Base-by-base conservation (phyloP, 1,139 yeast species). In the Taphrina deformans region DNA sequence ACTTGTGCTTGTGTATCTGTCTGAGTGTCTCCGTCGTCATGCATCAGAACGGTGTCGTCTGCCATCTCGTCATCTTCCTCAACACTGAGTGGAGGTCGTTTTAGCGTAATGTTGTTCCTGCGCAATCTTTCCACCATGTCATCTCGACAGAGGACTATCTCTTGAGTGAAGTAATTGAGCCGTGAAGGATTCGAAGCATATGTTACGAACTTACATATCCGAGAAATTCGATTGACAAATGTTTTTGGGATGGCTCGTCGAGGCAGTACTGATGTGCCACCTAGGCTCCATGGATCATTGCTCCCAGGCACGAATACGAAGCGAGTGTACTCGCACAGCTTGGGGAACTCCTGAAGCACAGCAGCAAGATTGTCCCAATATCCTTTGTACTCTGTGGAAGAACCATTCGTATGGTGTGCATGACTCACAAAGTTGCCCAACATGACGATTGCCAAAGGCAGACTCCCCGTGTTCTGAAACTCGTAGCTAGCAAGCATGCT, bases 241-340 rank as follows among this genome's bases (percentile, higher is more conserved):
- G 87, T 76, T 27, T 79, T 78, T 0, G 98, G 96, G 2, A 93
- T 80, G 0, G 85, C 80, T 38, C 80, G 78, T 71, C 87, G 87
- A 0, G 99, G 99, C 33, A 82, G 73, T 50, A 87, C 79, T 24
- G 84, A 79, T 0, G 90, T 81, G 1, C 95, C 95, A 51, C 87
- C 79, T 0, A 89, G 82, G 55, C 86, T 86, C 98, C 98, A 93
- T 0, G 97, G 97, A 74, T 93, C 99, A 70, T 89, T 88, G 52
- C 85, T 84, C 0, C 99, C 98, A 0, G 98, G 97, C 0, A 92
- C 79, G 67, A 93, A 82, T 1, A 89, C 77, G 59, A 89, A 76
- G 52, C 84, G 83, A 7, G 84, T 79, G 33, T 77, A 75, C 12
- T 77, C 72, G 14, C 78, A 70, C 2, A 84, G 70, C 5, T 73